These are phyloP conservation scores for Chrysoporthe puriensis DNA, from an alignment of 2,329 filamentous ascomycete species.

Conservation along the genomic window DNA sequence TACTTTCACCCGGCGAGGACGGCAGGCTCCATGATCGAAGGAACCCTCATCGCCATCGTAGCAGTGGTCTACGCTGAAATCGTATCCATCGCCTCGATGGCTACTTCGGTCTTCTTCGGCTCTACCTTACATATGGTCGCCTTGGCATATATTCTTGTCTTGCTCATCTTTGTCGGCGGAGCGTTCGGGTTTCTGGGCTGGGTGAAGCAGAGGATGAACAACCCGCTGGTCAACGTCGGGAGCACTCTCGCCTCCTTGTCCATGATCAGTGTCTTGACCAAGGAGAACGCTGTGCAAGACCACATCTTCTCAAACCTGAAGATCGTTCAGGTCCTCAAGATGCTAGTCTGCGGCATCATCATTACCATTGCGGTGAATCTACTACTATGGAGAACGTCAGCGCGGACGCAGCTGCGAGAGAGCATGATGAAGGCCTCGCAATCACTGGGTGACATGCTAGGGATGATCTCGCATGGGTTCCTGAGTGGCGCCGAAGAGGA, in stretches of 20 bases:
- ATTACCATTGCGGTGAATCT: slow-evolving; percentile 76
- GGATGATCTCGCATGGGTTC: slow-evolving; percentile 81
- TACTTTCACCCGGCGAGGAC: slow-evolving; percentile 93
- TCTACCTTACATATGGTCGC: slow-evolving; percentile 66
- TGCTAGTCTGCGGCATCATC: slow-evolving; percentile 77
- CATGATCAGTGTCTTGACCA: slow-evolving; percentile 87
- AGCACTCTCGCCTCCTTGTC: slow-evolving; percentile 86
- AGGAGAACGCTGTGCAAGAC: slow-evolving; percentile 84
- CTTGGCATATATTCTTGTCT: slow-evolving; percentile 76
- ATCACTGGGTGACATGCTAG: slow-evolving; percentile 79
- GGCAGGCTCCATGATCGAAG: slow-evolving; percentile 87
- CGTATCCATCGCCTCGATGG: slow-evolving; percentile 84
- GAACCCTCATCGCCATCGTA: slow-evolving; percentile 73
- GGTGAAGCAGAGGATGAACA: slow-evolving; percentile 79
- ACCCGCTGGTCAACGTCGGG: slow-evolving; percentile 80
- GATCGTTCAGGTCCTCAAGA: slow-evolving; percentile 80
- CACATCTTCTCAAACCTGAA: slow-evolving; percentile 82
- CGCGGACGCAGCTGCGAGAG: slow-evolving; percentile 71
- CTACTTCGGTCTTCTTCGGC: slow-evolving; percentile 79
- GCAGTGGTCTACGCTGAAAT: slow-evolving; percentile 80
- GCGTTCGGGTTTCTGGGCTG: slow-evolving; percentile 87
- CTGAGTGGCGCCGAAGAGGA: slow-evolving; percentile 82
- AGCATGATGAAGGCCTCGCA: slow-evolving; percentile 76
- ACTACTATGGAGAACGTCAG: slow-evolving; percentile 77
- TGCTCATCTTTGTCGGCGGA: slow-evolving; percentile 83